Percentiles rank a stretch among this genome's conserved stretches.
phyloP scores from a whole-genome alignment of 257 asterid genomes.

The Apocynum venetum region DNA sequence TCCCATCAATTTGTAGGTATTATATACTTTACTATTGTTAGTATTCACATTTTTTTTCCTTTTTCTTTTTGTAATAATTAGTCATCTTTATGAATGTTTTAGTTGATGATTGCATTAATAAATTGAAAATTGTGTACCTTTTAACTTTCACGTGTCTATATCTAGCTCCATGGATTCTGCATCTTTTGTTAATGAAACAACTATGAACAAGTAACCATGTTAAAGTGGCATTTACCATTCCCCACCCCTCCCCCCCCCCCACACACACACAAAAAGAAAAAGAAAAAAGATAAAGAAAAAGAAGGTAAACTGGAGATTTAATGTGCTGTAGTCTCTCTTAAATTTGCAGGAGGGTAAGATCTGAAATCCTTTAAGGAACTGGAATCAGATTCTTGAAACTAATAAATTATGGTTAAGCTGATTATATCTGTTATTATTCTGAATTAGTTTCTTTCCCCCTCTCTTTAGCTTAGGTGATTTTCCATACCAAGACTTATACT shows the following conservation, averaged over 20 bases:
- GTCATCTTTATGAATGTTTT: not conserved
- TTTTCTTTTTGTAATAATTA: not conserved
- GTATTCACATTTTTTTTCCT: no score
- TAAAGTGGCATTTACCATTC: not conserved
- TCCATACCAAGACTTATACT: no score
- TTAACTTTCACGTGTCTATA: not conserved
- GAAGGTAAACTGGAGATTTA: not conserved
- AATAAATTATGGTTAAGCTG: not conserved
- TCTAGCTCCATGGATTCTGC: not conserved
- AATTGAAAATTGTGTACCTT: not conserved
- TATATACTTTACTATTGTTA: not conserved
- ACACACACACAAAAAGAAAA: no score
- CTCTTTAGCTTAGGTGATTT: not conserved
- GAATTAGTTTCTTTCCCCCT: not conserved
- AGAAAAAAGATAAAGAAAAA: not conserved
- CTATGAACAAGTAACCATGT: not conserved
- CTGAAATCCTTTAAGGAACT: not conserved
- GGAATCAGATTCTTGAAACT: not conserved
- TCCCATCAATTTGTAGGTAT: not conserved
- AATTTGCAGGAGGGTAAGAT: not conserved
- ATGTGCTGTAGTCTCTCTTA: not conserved
- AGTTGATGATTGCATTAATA: not conserved
- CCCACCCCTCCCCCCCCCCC: no score
- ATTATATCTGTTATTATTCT: not conserved
- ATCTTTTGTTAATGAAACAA: not conserved